A percentile compares a stretch with the other conserved stretches of the same genome.
Evolutionary conservation across 1,284 basidiomycete species (phyloP).

Genomic region (Apiotrichum porosum): DNA sequence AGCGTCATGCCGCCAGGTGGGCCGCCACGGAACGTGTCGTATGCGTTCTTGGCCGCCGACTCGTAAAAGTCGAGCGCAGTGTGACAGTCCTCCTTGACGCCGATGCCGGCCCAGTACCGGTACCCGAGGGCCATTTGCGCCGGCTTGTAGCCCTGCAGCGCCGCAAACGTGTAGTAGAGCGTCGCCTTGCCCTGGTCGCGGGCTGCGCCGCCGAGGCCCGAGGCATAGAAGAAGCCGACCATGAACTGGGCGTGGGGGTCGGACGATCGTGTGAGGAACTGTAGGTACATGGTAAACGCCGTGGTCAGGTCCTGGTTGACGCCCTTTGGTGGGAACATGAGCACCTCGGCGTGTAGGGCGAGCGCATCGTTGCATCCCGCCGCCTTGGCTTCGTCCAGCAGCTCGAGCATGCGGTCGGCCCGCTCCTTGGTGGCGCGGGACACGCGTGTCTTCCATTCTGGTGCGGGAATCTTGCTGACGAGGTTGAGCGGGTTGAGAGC

Average conservation of each 20-base stretch:
- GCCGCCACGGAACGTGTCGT: conserved; percentile 68
- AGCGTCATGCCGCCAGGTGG: conserved; percentile 87
- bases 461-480: conserved; percentile 3
- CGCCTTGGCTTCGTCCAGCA: conserved; percentile 71
- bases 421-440: conserved; percentile 24
- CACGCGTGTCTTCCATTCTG: conserved; percentile 8
- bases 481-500: conserved; percentile 32
- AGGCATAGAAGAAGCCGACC: conserved; percentile 79
- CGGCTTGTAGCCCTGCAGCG: conserved; percentile 75
- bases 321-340: conserved; percentile 52
- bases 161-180: conserved; percentile 88
- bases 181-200: conserved; percentile 59
- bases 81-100: conserved; percentile 77
- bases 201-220: conserved; percentile 65
- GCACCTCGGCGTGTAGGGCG: conserved; percentile 64
- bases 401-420: conserved; percentile 67
- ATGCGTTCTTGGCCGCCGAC: conserved; percentile 76
- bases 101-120: conserved; percentile 92
- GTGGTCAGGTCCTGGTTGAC: conserved; percentile 32
- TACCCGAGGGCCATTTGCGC: conserved; percentile 92
- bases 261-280: conserved; percentile 45
- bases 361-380: conserved; percentile 72
- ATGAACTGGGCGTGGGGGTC: conserved; percentile 78
- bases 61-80: conserved; percentile 82
- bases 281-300: conserved; percentile 22